Base-by-base conservation (phyloP, 176 grass and related monocot species). In the Carex myosuroides region DNA sequence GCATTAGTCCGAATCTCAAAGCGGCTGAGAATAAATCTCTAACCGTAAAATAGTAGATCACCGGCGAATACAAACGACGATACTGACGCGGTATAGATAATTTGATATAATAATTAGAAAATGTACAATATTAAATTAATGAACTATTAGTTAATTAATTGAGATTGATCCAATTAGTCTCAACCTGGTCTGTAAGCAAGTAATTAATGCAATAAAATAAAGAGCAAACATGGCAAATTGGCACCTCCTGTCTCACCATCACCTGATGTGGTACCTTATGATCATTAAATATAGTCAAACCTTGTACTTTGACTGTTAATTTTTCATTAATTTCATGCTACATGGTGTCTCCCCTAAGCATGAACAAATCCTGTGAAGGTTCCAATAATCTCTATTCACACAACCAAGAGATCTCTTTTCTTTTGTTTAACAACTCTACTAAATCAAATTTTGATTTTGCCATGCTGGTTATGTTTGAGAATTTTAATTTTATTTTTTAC, bases 241-340 rank as follows among this genome's bases (percentile, higher is more conserved):
- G 22, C 48, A 14, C 7, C 48, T 30, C 2, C 24, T 76, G 46
- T 76, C 72, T 54, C 50, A 30, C 46, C 72, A 76, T 76, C 54
- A 12, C 13, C 21, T 54, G 44, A 29, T 55, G 46, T 10, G 30
- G 22, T 41, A 67, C 11, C 39, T 59, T 63, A 44, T 48, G 61
- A 67, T 6, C 60, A 83, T 83, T 83, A 68, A 82, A 83, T 64
- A 53, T 83, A 68, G 80, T 83, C 80, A 83, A 68, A 83, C 61
- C 80, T 64, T 81, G 79, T 81, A 64, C 79, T 61, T 81, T 81
- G 37, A 63, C 79, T 46, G 20, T 37, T 42, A 79, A 79, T 81
- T 56, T 30, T 26, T 77, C 73, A 55, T 77, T 56, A 77, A 56
- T 32, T 56, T 55, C 46, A 55, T 56, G 22, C 2, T 29, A 54